Percentiles rank a stretch among this genome's conserved stretches.
These are phyloP conservation scores for Lipomyces orientalis DNA, from an alignment of 805 yeast species.

Conservation along the genomic window DNA sequence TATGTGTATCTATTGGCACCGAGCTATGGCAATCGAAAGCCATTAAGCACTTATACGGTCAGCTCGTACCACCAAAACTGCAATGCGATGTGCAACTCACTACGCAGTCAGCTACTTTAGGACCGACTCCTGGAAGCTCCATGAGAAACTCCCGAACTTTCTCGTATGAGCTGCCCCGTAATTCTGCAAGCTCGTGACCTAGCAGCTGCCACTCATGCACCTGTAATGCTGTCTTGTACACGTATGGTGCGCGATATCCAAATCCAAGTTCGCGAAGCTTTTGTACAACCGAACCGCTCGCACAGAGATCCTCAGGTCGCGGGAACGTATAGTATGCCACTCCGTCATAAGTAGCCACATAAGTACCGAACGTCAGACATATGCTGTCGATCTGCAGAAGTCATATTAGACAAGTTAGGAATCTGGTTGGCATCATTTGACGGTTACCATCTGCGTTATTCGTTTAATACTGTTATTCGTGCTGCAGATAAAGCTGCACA, in stretches of 20 bases:
- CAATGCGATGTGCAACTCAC: slow-evolving; percentile 24
- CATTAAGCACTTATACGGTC: slow-evolving; percentile 67
- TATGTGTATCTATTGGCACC: slow-evolving; percentile 96
- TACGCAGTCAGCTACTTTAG: slow-evolving; percentile 97
- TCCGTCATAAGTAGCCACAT: slow-evolving; percentile 60
- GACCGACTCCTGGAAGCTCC: slow-evolving; percentile 87
- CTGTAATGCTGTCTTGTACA: slow-evolving; percentile 72
- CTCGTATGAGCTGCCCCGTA: slow-evolving; percentile 56
- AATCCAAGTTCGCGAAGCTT: slow-evolving; percentile 58
- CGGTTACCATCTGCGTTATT: slow-evolving; percentile 84
- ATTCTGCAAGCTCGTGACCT: slow-evolving; percentile 48
- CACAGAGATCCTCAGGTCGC: slow-evolving; percentile 48
- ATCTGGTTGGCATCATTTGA: background rate
- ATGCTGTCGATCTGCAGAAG: background rate
- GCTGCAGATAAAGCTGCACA: slow-evolving; percentile 88
- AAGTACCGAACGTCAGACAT: slow-evolving; percentile 64
- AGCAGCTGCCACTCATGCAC: slow-evolving; percentile 50
- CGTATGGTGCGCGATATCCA: slow-evolving; percentile 92
- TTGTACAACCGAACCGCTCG: slow-evolving; percentile 47
- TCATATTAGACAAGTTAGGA: background rate
- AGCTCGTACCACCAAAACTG: background rate
- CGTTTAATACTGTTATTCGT: slow-evolving; percentile 95
- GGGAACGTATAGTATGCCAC: slow-evolving; percentile 76
- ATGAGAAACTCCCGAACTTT: slow-evolving; percentile 65
- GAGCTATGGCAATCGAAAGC: slow-evolving; percentile 81